phyloP scores from a whole-genome alignment of 352 stramenopile species.

The Phytophthora vignae region DNA sequence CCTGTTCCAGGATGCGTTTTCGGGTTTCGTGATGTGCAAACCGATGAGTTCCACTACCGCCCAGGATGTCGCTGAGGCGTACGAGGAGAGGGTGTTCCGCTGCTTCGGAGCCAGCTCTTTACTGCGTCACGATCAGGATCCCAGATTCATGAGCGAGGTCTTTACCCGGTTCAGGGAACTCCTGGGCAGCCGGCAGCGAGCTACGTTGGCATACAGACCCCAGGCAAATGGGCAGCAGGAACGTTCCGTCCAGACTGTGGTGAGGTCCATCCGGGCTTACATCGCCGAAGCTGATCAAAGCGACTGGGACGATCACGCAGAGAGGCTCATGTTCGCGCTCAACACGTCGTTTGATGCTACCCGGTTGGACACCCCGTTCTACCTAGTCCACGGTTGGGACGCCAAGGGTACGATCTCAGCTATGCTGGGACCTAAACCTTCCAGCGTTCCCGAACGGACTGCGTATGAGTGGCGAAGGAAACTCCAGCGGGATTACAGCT shows the following conservation, averaged over 20 bases:
- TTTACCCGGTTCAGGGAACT: constrained; percentile 37
- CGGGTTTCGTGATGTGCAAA: constrained; percentile 29
- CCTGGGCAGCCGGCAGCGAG: constrained; percentile 22
- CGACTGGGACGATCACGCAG: too few relatives aligned
- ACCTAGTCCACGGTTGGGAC: too few relatives aligned
- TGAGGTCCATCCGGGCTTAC: too few relatives aligned
- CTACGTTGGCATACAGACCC: constrained; percentile 36
- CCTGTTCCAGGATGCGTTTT: constrained; percentile 9
- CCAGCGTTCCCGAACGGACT: too few relatives aligned
- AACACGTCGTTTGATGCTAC: too few relatives aligned
- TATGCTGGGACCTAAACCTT: too few relatives aligned
- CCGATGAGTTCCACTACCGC: neutral
- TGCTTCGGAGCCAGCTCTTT: constrained; percentile 29
- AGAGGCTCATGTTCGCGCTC: too few relatives aligned
- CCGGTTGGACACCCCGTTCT: too few relatives aligned
- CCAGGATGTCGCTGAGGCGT: constrained; percentile 30
- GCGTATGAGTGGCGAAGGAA: too few relatives aligned
- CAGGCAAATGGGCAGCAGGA: constrained; percentile 49
- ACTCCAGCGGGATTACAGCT: too few relatives aligned
- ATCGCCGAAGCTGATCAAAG: too few relatives aligned
- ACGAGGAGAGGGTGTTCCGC: constrained; percentile 30
- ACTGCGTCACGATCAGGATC: constrained; percentile 35
- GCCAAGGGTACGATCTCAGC: too few relatives aligned
- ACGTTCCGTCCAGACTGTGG: constrained; percentile 3
- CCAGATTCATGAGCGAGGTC: constrained; percentile 33